A percentile compares a stretch with the other conserved stretches of the same genome.
Evolutionary conservation across 2,329 filamentous ascomycete genomes (phyloP).

Genomic region (Sporothrix pseudoabietina): DNA sequence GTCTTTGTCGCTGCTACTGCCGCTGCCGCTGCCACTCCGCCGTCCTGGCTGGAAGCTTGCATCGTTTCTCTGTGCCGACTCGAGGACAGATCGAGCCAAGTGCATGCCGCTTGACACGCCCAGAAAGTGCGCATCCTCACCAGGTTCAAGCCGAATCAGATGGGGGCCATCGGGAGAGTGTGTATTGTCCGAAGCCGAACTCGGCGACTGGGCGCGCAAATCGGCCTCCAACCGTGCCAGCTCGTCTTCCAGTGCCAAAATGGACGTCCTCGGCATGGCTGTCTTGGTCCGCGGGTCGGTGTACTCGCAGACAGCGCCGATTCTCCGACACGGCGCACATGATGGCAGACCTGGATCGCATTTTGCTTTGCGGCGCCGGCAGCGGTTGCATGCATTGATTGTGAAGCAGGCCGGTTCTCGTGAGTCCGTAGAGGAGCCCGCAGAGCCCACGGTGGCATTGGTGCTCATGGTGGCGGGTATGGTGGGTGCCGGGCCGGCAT

Average conservation of each 20-base stretch:
- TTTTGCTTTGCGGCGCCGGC: constrained; percentile 27
- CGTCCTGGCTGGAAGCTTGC: constrained; percentile 22
- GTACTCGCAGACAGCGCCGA: constrained; percentile 35
- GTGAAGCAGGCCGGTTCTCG: constrained; percentile 22
- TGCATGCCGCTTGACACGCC: constrained; percentile 33
- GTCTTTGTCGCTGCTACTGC: neutral
- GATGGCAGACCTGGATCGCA: constrained; percentile 28
- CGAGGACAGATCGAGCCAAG: constrained; percentile 31
- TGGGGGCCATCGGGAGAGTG: constrained; percentile 22
- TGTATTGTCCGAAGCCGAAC: neutral
- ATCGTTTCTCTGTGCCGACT: constrained; percentile 29
- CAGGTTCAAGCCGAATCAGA: constrained; percentile 29
- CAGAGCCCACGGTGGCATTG: neutral
- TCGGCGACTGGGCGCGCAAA: neutral
- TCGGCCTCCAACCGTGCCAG: constrained; percentile 29
- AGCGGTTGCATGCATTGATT: constrained; percentile 29
- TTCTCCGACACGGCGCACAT: constrained; percentile 33
- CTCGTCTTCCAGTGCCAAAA: constrained; percentile 30
- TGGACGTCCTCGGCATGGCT: constrained; percentile 28
- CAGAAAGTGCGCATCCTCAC: constrained; percentile 31
- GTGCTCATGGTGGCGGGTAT: neutral
- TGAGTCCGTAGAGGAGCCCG: neutral
- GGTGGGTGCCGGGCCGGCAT: neutral
- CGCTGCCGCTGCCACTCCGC: neutral
- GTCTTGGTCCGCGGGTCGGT: constrained; percentile 34